A percentile compares a stretch with the other conserved stretches of the same genome.
These are phyloP conservation scores for Ogataea polymorpha DNA, from an alignment of 805 yeast species.

Conservation along the genomic window DNA sequence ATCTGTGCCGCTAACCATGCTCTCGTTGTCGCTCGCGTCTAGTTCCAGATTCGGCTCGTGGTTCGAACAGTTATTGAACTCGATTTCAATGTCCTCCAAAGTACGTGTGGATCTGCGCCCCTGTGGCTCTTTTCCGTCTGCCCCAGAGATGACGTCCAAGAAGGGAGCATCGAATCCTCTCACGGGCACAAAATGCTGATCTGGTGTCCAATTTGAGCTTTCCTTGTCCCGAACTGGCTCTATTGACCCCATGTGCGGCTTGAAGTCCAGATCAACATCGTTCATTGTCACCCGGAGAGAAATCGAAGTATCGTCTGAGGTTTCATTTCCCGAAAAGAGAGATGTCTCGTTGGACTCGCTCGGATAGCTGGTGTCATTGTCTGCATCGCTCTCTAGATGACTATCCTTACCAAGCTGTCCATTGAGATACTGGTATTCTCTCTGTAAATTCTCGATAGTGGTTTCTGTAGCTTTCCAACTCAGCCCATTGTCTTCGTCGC, in stretches of 20 bases:
- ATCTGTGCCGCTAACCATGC: not conserved
- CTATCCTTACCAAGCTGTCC: slow-evolving; percentile 26
- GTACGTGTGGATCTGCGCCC: not conserved
- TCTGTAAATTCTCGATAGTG: slow-evolving; percentile 41
- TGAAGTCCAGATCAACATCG: not conserved
- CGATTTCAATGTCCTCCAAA: not conserved
- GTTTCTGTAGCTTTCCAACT: slow-evolving; percentile 46
- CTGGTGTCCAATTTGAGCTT: no score
- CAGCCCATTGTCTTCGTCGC: slow-evolving; percentile 33
- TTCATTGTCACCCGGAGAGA: not conserved
- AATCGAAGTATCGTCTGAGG: not conserved
- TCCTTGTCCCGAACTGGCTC: no score
- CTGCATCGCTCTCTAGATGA: not conserved
- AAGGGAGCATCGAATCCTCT: slow-evolving; percentile 7
- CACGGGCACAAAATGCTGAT: not conserved
- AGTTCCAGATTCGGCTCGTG: not conserved
- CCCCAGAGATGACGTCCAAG: not conserved
- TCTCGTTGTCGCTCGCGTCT: slow-evolving; percentile 1
- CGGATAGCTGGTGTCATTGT: not conserved
- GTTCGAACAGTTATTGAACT: not conserved
- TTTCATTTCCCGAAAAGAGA: slow-evolving; percentile 12
- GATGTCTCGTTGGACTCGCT: slow-evolving; percentile 6
- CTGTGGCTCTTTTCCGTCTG: not conserved
- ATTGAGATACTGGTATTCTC: slow-evolving; percentile 39
- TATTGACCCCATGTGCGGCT: no score